A percentile compares a stretch with the other conserved stretches of the same genome.
phyloP scores from a whole-genome alignment of 306 rosid genomes.

The Potentilla sterilis region DNA sequence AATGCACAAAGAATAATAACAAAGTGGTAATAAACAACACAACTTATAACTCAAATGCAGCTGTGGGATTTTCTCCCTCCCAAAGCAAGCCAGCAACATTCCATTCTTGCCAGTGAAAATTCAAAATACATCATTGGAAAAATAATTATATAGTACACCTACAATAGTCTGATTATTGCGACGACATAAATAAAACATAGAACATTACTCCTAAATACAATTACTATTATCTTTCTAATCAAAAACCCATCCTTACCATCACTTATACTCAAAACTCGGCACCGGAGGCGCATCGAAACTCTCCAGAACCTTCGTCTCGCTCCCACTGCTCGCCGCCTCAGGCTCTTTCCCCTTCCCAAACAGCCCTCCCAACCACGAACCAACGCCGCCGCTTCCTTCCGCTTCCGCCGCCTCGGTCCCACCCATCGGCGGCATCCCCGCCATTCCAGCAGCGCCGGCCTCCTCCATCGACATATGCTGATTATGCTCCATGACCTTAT shows the following conservation, averaged over 20 bases:
- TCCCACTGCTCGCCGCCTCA: constrained; percentile 40
- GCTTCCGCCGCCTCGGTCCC: not conserved
- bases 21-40: not conserved
- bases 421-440: not conserved
- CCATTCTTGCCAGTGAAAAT: no score
- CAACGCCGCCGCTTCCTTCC: not conserved
- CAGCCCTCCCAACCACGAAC: constrained; percentile 37
- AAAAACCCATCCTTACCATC: not conserved
- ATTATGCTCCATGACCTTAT: constrained; percentile 60
- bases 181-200: no score
- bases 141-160: not conserved
- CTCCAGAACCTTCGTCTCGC: constrained; percentile 85
- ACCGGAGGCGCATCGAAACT: constrained; percentile 72
- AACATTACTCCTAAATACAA: not conserved
- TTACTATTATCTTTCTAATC: not conserved
- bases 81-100: not conserved
- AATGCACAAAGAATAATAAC: not conserved
- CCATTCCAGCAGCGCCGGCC: constrained; percentile 27
- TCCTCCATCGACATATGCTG: constrained; percentile 55
- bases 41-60: not conserved
- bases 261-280: not conserved
- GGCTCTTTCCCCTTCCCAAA: constrained; percentile 55
- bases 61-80: not conserved
- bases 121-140: no score
- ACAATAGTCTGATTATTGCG: not conserved